Percentiles rank a stretch among this genome's conserved stretches.
Conservation (phyloP, 1,284 basidiomycete genomes). For the Melanopsichium pennsylvanicum region DNA sequence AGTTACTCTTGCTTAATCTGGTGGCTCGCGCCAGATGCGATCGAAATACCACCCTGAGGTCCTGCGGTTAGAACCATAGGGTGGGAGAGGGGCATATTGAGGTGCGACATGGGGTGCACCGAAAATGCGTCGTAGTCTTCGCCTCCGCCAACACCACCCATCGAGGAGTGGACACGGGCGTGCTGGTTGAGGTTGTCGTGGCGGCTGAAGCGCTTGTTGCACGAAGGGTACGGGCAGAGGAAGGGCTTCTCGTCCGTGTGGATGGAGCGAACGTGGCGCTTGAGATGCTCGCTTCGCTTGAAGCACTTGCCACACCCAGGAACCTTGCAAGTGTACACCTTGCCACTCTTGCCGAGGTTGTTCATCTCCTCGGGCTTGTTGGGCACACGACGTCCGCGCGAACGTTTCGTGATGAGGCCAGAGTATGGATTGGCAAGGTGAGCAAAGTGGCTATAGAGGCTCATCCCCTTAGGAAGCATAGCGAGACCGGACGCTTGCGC, state of each 20-base stretch:
- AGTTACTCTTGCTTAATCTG: constrained; percentile 38
- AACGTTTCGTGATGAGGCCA: constrained; percentile 61
- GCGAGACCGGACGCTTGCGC: constrained; percentile 21
- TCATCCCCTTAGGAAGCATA: constrained; percentile 46
- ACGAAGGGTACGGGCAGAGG: constrained; percentile 54
- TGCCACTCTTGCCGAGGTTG: constrained; percentile 62
- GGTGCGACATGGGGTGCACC: constrained; percentile 35
- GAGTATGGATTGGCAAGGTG: constrained; percentile 48
- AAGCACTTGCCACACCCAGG: constrained; percentile 62
- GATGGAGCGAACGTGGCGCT: constrained; percentile 61
- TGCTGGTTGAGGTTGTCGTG: constrained; percentile 64
- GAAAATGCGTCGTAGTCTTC: constrained; percentile 28
- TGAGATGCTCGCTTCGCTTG: constrained; percentile 62
- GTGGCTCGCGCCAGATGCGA: constrained; percentile 31
- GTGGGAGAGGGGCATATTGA: constrained; percentile 19
- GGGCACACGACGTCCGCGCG: constrained; percentile 58
- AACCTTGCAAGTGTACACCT: constrained; percentile 63
- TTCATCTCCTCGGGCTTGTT: constrained; percentile 61
- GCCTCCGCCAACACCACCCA: constrained; percentile 14
- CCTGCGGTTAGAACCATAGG: constrained; percentile 39
- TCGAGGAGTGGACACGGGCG: constrained; percentile 56
- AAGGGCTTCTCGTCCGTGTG: constrained; percentile 64
- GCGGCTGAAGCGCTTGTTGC: constrained; percentile 59
- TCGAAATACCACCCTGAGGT: constrained; percentile 27
- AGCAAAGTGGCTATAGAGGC: constrained; percentile 35